Conservation (phyloP, 177 flowering plant species). For the Tripterygium wilfordii region DNA sequence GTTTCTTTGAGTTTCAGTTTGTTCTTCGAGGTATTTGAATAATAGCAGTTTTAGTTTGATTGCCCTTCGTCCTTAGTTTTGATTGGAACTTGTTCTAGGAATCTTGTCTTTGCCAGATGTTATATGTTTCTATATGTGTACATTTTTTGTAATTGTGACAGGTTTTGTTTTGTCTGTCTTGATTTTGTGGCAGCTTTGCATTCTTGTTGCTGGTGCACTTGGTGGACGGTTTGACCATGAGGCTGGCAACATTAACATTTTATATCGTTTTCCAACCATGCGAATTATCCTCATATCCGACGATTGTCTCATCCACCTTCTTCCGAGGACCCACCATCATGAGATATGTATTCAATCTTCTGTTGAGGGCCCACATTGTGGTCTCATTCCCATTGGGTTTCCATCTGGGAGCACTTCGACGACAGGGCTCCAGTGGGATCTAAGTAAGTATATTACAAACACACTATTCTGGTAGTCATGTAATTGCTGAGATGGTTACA, state of each 20-base stretch:
- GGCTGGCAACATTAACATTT: slow-evolving; percentile 78
- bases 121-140: neutral
- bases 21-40: too few relatives aligned
- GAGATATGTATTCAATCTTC: slow-evolving; percentile 66
- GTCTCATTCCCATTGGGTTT: slow-evolving; percentile 73
- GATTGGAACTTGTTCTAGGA: neutral
- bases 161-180: neutral
- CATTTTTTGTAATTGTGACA: neutral
- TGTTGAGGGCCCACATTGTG: slow-evolving; percentile 92
- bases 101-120: neutral
- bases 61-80: too few relatives aligned
- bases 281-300: slow-evolving; percentile 80
- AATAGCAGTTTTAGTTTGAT: too few relatives aligned
- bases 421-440: slow-evolving; percentile 92
- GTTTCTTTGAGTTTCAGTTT: neutral
- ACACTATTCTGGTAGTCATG: neutral
- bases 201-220: slow-evolving; percentile 93
- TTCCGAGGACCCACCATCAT: slow-evolving; percentile 66
- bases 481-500: neutral
- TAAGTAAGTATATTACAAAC: slow-evolving; percentile 48
- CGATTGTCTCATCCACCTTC: slow-evolving; percentile 83
- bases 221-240: slow-evolving; percentile 98
- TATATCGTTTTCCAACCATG: slow-evolving; percentile 48
- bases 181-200: slow-evolving; percentile 50
- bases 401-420: slow-evolving; percentile 69